Base-by-base conservation (phyloP, 495 filamentous ascomycete genomes). In the Aspergillus sclerotiicarbonarius region DNA sequence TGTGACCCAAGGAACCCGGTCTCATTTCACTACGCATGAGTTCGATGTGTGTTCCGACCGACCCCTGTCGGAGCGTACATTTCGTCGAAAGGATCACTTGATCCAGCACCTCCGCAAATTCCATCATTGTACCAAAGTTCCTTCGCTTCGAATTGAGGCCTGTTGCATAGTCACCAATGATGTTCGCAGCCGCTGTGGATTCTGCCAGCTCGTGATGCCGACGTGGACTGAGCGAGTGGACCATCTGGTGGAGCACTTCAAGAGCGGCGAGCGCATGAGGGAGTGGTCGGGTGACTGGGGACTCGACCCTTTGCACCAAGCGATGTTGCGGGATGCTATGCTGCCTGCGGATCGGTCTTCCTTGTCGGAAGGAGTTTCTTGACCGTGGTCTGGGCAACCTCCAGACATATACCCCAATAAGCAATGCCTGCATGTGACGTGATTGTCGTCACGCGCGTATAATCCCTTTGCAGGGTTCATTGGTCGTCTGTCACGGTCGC, bases 81-180 rank as follows among this genome's bases (percentile, higher is more conserved):
- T 93, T 65, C 90, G 87, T 52, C 82, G 90, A 15, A 95, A 93
- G 71, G 90, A 95, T 64, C 89, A 95, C 66, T 75, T 95, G 3
- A 81, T 86, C 52, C 90, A 95, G 65, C 90, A 95, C 66, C 72
- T 95, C 19, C 84, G 87, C 43, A 83, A 93, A 30, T 87, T 92
- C 53, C 90, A 95, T 66, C 72, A 64, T 10, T 81, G 82, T 46
- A 83, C 83, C 31, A 87, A 84, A 59, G 80, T 84, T 54, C 76
- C 79, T 9, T 62, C 75, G n/a, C 77, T 75, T 65, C 67, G 79
- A 9, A 90, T 92, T 76, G 84, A 90, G 12, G 76, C 75, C 8
- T 92, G 90, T 89, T 87, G 87, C 66, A 72, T 77, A 12, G 71
- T 76, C 6, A 81, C 77, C 2, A 77, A 74, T 9, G 81, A 84